Conservation (phyloP, 2,329 filamentous ascomycete genomes). For the Stachybotrys elegans region DNA sequence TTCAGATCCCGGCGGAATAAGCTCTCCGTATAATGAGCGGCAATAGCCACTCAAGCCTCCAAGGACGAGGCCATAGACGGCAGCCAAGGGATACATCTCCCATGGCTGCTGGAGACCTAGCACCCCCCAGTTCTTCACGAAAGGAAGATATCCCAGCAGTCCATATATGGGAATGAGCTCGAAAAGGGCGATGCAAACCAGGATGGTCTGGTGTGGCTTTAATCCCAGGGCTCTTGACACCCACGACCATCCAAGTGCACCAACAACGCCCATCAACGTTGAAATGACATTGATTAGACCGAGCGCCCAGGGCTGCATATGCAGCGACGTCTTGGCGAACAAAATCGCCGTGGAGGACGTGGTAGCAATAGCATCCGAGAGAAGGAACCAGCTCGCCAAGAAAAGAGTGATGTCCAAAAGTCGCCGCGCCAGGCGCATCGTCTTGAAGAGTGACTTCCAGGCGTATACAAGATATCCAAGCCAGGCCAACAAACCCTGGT, state of each 20-base stretch:
- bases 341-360: conserved; percentile 91
- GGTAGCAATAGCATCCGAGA: conserved; percentile 91
- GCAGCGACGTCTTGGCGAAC: conserved; percentile 88
- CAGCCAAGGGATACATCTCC: conserved; percentile 94
- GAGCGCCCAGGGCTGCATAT: conserved; percentile 83
- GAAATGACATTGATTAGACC: conserved; percentile 93
- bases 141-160: conserved; percentile 78
- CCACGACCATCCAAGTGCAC: conserved; percentile 84
- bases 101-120: conserved; percentile 87
- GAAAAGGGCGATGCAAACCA: conserved; percentile 86
- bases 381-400: conserved; percentile 85
- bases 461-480: conserved; percentile 72
- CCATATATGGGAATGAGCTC: conserved; percentile 92
- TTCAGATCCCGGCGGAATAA: conserved; percentile 91
- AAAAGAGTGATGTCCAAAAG: conserved; percentile 73
- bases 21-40: conserved; percentile 83
- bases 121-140: conserved; percentile 68
- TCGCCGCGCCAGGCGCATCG: conserved; percentile 66
- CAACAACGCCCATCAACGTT: conserved; percentile 75
- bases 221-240: conserved; percentile 67
- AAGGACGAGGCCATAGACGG: conserved; percentile 87
- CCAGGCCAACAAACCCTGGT: conserved; percentile 40
- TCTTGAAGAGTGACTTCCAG: conserved; percentile 82
- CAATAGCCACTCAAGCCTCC: conserved; percentile 93
- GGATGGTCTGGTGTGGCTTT: conserved; percentile 78